These are phyloP conservation scores for Fusarium paranaense DNA, from an alignment of 2,329 filamentous ascomycete species.

Conservation along the genomic window DNA sequence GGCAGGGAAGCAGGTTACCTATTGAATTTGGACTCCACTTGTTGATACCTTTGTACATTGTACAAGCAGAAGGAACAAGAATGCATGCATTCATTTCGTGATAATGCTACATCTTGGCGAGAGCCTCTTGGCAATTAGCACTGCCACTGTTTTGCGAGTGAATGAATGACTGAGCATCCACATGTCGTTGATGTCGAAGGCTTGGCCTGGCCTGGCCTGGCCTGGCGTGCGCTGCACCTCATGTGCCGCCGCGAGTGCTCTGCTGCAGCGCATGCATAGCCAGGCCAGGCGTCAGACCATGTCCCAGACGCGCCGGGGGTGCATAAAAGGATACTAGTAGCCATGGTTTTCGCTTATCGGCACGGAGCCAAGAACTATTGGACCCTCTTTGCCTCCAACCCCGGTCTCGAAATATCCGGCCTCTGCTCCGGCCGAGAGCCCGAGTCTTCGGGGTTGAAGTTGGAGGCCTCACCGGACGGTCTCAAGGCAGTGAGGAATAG, in stretches of 20 bases:
- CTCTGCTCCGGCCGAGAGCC: neutral
- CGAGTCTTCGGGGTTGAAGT: neutral
- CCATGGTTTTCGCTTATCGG: slow-evolving; percentile 41
- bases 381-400: slow-evolving; percentile 12
- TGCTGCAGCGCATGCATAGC: neutral
- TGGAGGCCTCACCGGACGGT: neutral
- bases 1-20: slow-evolving; percentile 19
- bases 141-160: neutral
- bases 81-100: slow-evolving; percentile 9
- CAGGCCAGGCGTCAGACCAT: neutral
- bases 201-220: neutral
- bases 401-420: neutral
- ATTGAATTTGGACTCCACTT: slow-evolving; percentile 23
- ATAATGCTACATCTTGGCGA: slow-evolving; percentile 9
- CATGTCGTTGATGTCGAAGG: neutral
- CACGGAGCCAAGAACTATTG: slow-evolving; percentile 36
- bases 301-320: slow-evolving; percentile 1
- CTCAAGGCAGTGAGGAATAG: neutral
- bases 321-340: slow-evolving; percentile 6
- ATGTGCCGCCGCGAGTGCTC: slow-evolving; percentile 5
- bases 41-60: slow-evolving; percentile 32
- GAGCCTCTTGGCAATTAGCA: neutral
- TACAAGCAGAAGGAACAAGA: slow-evolving; percentile 18
- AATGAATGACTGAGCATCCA: neutral
- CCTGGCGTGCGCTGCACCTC: neutral